Evolutionary conservation across 148 eudicot species (phyloP), one percentile per base, ranked within the genome.

Genomic region (Euryodendron excelsum): DNA sequence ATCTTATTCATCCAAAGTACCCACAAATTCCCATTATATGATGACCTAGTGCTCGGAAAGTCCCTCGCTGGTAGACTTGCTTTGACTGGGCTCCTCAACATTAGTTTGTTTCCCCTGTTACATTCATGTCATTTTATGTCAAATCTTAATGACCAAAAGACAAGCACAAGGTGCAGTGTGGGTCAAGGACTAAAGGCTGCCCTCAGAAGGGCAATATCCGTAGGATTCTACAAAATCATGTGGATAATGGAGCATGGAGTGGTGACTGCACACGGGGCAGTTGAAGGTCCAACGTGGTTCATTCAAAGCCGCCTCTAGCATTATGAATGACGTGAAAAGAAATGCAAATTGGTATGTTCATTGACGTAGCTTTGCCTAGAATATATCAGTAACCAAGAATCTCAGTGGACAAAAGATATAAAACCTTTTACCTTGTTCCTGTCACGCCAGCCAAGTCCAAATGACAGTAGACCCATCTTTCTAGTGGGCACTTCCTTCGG

Each of bases 381-480:
- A 30, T 47, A 28, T 30, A 11, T 48, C 39, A 76, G 28, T 28
- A 36, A 37, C 36, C 71, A 60, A 25, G 31, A 55, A 68, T 56
- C 28, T 31, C 62, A 48, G 31, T 2, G 58, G 69, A 47, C 5
- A 0, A 69, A 27, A 47, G 68, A 69, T 31, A 63, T 59, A 45
- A 28, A 69, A 62, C 71, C 76, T 37, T 12, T 74, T 73, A 86
- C 98, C 98, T 90, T 92, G 82, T 83, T 94, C 80, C 69, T 86
- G 36, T 93, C 92, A 76, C 91, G 94, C 98, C 94, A 88, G 39
- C 89, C 91, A 52, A 92, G 89, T 82, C 91, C 90, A 75, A 91
- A 94, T 30, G 93, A 85, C 76, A 94, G 93, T 65, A 94, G 71
- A 77, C 95, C 86, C 31, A 82, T 79, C 84, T 69, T 92, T 59